A percentile compares a stretch with the other conserved stretches of the same genome.
Evolutionary conservation across 176 grass and related monocot genomes (phyloP).

Genomic region (Poa annua): DNA sequence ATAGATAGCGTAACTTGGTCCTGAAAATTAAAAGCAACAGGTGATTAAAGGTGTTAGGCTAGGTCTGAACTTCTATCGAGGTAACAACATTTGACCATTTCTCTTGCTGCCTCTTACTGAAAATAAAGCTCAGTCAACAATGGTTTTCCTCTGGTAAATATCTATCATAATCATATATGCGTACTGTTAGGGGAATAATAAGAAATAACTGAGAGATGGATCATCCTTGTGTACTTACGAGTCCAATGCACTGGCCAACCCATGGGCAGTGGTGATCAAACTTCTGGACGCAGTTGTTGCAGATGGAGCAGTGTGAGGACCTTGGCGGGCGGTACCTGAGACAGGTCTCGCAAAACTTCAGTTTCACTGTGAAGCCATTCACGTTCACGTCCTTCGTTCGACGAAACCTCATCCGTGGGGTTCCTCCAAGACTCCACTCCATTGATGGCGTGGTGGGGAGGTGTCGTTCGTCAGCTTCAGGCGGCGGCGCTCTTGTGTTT

Average conservation of each 20-base stretch:
- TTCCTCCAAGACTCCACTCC: constrained; percentile 62
- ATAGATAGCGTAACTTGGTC: background rate
- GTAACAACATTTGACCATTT: background rate
- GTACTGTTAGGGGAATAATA: background rate
- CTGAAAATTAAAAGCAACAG: background rate
- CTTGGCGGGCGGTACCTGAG: constrained; percentile 57
- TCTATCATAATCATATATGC: background rate
- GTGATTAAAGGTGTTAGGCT: background rate
- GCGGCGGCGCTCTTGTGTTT: constrained; percentile 55
- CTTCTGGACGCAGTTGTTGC: constrained; percentile 75
- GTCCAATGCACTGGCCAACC: constrained; percentile 77
- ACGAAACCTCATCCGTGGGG: constrained; percentile 51
- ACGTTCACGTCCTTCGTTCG: constrained; percentile 49
- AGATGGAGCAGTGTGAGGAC: constrained; percentile 70
- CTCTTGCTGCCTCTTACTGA: background rate
- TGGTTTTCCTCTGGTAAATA: background rate
- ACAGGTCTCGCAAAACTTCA: constrained; percentile 78
- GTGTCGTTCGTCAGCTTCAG: constrained; percentile 49
- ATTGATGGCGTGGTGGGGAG: constrained; percentile 49
- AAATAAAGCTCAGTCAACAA: constrained; percentile 8
- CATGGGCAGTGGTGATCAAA: constrained; percentile 87
- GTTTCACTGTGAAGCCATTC: constrained; percentile 53
- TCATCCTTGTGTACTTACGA: constrained; percentile 41
- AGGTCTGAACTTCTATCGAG: background rate
- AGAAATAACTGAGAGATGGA: background rate